A percentile compares a stretch with the other conserved stretches of the same genome.
Conservation (phyloP, 2,329 filamentous ascomycete species). For the Trichoderma arundinaceum region DNA sequence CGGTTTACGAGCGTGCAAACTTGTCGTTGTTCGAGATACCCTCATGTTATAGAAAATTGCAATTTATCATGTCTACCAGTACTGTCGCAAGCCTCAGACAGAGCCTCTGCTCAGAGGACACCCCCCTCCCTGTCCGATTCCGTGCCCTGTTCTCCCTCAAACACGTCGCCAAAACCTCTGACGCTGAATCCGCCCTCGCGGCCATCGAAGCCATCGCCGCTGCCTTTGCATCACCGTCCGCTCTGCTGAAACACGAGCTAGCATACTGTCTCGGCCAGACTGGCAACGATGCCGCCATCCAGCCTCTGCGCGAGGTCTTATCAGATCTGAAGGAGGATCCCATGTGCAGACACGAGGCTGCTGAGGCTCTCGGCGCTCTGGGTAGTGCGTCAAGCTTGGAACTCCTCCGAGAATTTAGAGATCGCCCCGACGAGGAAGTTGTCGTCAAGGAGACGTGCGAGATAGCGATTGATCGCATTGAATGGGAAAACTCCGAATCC, state of each 20-base stretch:
- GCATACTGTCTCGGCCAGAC: slow-evolving; percentile 97
- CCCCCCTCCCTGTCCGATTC: slow-evolving; percentile 86
- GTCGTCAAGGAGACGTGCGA: slow-evolving; percentile 96
- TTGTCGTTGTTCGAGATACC: slow-evolving; percentile 12
- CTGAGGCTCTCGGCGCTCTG: slow-evolving; percentile 89
- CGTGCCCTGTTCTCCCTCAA: slow-evolving; percentile 98
- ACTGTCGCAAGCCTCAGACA: slow-evolving; percentile 71
- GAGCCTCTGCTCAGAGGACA: slow-evolving; percentile 78
- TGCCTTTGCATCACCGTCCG: slow-evolving; percentile 82
- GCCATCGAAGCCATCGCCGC: slow-evolving; percentile 84
- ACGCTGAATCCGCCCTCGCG: slow-evolving; percentile 59
- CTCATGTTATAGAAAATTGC: slow-evolving; percentile 4
- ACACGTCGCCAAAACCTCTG: slow-evolving; percentile 76
- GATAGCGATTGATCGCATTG: slow-evolving; percentile 90
- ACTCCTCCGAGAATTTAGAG: slow-evolving; percentile 73
- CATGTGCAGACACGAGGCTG: slow-evolving; percentile 96
- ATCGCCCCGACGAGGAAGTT: slow-evolving; percentile 75
- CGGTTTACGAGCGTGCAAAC: slow-evolving; percentile 12
- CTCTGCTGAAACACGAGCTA: slow-evolving; percentile 92
- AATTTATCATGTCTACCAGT: slow-evolving; percentile 38
- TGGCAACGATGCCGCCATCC: slow-evolving; percentile 74
- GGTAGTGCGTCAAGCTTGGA: slow-evolving; percentile 76
- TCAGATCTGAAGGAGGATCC: slow-evolving; percentile 81
- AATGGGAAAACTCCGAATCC: slow-evolving; percentile 84
- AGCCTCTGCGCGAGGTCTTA: slow-evolving; percentile 74